Evolutionary conservation across 306 rosid genomes (phyloP).

Genomic region (Hippophae tibetana): DNA sequence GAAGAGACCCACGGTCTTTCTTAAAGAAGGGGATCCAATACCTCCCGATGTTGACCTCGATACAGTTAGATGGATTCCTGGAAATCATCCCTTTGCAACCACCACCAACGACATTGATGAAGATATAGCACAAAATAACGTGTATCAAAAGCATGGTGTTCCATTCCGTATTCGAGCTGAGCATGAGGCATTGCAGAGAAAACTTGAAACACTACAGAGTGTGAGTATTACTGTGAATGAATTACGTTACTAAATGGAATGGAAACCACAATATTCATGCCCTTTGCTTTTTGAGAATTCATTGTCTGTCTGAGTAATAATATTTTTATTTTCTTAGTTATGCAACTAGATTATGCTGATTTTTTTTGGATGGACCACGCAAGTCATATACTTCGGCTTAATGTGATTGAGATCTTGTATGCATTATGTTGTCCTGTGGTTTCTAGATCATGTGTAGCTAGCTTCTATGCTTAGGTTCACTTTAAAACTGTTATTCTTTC

Average conservation of each 20-base stretch:
- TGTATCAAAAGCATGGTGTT: conserved; percentile 82
- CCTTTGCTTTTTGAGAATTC: background rate
- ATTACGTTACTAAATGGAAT: background rate
- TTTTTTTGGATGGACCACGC: background rate
- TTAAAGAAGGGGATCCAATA: conserved; percentile 71
- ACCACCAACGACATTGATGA: conserved; percentile 76
- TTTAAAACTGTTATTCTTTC: conserved; percentile 3
- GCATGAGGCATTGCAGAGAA: conserved; percentile 82
- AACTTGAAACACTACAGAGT: conserved; percentile 69
- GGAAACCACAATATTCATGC: background rate
- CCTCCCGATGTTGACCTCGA: conserved; percentile 92
- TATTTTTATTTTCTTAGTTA: too few species aligned
- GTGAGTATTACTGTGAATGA: conserved; percentile 34
- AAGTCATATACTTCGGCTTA: background rate
- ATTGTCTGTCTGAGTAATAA: background rate
- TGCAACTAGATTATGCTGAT: too few species aligned
- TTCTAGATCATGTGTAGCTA: background rate
- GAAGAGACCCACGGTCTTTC: conserved; percentile 89
- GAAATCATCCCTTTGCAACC: conserved; percentile 93
- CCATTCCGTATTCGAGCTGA: conserved; percentile 92
- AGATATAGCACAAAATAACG: conserved; percentile 77
- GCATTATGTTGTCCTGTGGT: background rate
- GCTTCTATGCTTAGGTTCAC: background rate
- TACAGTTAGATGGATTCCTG: conserved; percentile 87
- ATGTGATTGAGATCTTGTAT: background rate